These are phyloP conservation scores for Hirsutella thompsonii DNA, from an alignment of 2,329 filamentous ascomycete species.

Conservation along the genomic window DNA sequence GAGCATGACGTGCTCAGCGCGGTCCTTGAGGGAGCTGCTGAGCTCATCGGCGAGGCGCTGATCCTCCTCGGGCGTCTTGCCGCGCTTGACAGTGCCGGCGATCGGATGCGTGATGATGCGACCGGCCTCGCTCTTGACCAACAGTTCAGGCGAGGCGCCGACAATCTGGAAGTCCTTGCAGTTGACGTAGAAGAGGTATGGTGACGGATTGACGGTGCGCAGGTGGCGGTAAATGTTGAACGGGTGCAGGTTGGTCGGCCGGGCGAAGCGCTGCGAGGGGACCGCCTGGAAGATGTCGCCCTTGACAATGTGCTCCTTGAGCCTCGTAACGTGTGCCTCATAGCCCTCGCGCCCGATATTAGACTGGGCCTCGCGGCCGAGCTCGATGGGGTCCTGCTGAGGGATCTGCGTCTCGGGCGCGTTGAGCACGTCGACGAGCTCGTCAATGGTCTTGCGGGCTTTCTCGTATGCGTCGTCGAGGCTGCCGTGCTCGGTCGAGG, in stretches of 20 bases:
- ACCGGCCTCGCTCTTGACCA: slow-evolving; percentile 80
- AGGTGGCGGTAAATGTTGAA: slow-evolving; percentile 98
- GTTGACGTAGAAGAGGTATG: slow-evolving; percentile 93
- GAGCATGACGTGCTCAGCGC: slow-evolving; percentile 93
- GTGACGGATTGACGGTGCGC: slow-evolving; percentile 92
- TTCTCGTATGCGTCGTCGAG: slow-evolving; percentile 55
- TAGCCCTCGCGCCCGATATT: slow-evolving; percentile 87
- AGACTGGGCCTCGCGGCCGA: slow-evolving; percentile 70
- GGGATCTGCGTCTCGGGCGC: slow-evolving; percentile 66
- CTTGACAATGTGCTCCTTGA: slow-evolving; percentile 82
- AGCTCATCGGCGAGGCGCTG: slow-evolving; percentile 65
- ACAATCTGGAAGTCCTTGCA: slow-evolving; percentile 90
- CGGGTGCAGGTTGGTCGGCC: slow-evolving; percentile 81
- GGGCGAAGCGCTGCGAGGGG: slow-evolving; percentile 82
- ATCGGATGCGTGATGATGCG: slow-evolving; percentile 94
- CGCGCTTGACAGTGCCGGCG: slow-evolving; percentile 85
- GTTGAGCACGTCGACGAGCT: slow-evolving; percentile 59
- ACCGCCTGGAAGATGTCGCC: slow-evolving; percentile 98
- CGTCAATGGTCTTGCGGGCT: slow-evolving; percentile 49
- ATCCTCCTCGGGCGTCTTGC: slow-evolving; percentile 70
- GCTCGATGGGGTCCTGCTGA: slow-evolving; percentile 57
- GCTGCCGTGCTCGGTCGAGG: slow-evolving; percentile 3
- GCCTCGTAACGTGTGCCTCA: slow-evolving; percentile 69
- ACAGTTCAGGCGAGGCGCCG: slow-evolving; percentile 84
- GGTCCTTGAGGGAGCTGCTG: slow-evolving; percentile 73